These are phyloP conservation scores for Fusarium udum DNA, from an alignment of 2,329 filamentous ascomycete genomes.

Conservation along the genomic window DNA sequence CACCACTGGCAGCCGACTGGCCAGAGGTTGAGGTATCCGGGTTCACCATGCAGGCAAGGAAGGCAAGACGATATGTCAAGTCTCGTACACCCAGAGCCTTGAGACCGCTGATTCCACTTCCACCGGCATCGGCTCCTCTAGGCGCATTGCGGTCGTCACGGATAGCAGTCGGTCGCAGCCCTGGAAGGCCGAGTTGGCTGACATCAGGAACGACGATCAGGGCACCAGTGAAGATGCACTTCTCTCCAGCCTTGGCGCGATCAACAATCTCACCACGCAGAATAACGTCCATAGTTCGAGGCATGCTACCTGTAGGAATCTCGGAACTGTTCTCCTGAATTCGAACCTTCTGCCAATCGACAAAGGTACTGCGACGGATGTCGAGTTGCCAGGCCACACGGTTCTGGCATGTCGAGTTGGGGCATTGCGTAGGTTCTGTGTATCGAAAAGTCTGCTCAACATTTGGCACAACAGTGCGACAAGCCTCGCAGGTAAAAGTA, in stretches of 20 bases:
- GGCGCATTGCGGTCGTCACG: conserved; percentile 80
- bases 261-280: conserved; percentile 97
- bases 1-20: conserved; percentile 69
- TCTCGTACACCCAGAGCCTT: conserved; percentile 95
- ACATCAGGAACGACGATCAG: conserved; percentile 97
- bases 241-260: conserved; percentile 95
- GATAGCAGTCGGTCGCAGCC: conserved; percentile 81
- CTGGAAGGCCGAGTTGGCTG: conserved; percentile 91
- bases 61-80: conserved; percentile 94
- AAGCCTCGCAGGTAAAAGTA: conserved; percentile 91
- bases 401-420: conserved; percentile 87
- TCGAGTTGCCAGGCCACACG: conserved; percentile 95
- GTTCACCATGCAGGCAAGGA: conserved; percentile 94
- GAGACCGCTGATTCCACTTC: conserved; percentile 84
- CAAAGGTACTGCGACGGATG: conserved; percentile 95
- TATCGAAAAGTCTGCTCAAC: conserved; percentile 98
- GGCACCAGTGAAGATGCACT: conserved; percentile 96
- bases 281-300: conserved; percentile 96
- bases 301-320: conserved; percentile 98
- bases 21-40: conserved; percentile 86
- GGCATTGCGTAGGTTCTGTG: conserved; percentile 95
- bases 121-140: conserved; percentile 81
- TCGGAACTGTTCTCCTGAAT: conserved; percentile 99
- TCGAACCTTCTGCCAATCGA: conserved; percentile 99
- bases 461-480: conserved; percentile 84